Base-by-base conservation (phyloP, 2,329 filamentous ascomycete genomes). In the Dichotomopilus funicola region DNA sequence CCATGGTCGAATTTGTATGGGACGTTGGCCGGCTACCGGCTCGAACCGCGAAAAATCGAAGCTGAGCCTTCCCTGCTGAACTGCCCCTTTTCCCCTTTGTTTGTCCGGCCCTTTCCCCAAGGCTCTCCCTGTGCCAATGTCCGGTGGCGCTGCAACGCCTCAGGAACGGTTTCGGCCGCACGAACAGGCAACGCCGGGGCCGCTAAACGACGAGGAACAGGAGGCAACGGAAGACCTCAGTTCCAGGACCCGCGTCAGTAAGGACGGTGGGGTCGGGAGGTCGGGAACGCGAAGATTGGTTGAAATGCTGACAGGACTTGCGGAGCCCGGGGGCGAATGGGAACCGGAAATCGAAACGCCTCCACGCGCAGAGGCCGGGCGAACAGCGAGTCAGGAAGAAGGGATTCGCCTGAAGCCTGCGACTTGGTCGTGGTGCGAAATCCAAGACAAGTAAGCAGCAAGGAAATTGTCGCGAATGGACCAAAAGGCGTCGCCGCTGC, bases 311-410 rank as follows among this genome's bases (percentile, higher is more conserved):
- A 40, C 41, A 27, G 41, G 33, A 35, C 13, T 19, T 43, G 53
- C 53, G 46, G 53, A 41, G 41, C n/a, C 12, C 4, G 19, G 53
- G 43, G 53, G 53, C 57, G 57, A 58, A 58, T 55, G 40, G 33
- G 35, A 52, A 11, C 11, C 10, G 27, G 36, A 45, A 12, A 54
- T 13, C 35, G 51, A 54, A 31, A 13, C 27, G 37, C 51, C 49
- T 10, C 8, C 44, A 35, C 8, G 38, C 35, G 19, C 19, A 27
- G 40, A 10, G 5, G 36, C 37, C 38, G 40, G 6, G 37, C 6
- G 43, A 2, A 19, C 12, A n/a, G 40, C 56, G 49, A 58, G 49
- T 57, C 51, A 53, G 51, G 33, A 47, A 45, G 19, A n/a, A 36
- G 8, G 2, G 43, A 31, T 50, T 50, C 13, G 48, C 48, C 19